Conservation (phyloP, 2,329 filamentous ascomycete species). For the Hypoxylon sp. region DNA sequence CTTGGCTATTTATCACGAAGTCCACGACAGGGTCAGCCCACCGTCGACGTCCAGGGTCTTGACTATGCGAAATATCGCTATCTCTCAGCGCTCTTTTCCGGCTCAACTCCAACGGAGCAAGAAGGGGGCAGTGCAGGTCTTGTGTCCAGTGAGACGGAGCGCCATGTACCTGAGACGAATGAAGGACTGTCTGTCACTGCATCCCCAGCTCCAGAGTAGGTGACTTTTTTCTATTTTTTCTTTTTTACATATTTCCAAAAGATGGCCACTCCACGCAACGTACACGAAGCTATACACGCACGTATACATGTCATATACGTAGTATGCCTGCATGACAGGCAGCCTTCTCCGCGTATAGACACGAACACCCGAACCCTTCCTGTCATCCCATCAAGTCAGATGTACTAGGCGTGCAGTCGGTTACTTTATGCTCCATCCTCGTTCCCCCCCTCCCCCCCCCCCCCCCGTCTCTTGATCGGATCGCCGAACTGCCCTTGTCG, state of each 20-base stretch:
- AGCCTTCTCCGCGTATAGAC: conserved; percentile 11
- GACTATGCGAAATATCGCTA: neutral
- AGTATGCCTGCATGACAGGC: conserved; percentile 17
- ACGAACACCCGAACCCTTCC: conserved; percentile 16
- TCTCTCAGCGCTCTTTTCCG: conserved; percentile 16
- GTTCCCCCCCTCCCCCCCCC: too few relatives aligned
- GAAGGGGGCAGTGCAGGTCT: conserved; percentile 28
- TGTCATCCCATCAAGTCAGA: conserved; percentile 19
- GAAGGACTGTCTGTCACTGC: conserved; percentile 18
- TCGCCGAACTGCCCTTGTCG: conserved; percentile 23
- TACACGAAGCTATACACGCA: neutral
- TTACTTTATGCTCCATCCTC: conserved; percentile 14
- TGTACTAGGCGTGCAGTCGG: conserved; percentile 9
- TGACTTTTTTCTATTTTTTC: too few relatives aligned
- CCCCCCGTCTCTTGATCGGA: conserved; percentile 26
- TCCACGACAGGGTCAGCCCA: conserved; percentile 9
- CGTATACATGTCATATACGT: conserved; percentile 8
- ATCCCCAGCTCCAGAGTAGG: conserved; percentile 25
- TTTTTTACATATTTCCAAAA: conserved; percentile 33
- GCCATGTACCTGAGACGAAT: conserved; percentile 22
- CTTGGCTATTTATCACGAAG: conserved; percentile 29
- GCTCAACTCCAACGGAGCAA: conserved; percentile 11
- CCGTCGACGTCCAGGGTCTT: conserved; percentile 10
- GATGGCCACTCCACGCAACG: conserved; percentile 6
- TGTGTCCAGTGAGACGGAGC: conserved; percentile 11